Evolutionary conservation across 73 alveolate genomes (phyloP).

Genomic region (Diophrys appendiculata): DNA sequence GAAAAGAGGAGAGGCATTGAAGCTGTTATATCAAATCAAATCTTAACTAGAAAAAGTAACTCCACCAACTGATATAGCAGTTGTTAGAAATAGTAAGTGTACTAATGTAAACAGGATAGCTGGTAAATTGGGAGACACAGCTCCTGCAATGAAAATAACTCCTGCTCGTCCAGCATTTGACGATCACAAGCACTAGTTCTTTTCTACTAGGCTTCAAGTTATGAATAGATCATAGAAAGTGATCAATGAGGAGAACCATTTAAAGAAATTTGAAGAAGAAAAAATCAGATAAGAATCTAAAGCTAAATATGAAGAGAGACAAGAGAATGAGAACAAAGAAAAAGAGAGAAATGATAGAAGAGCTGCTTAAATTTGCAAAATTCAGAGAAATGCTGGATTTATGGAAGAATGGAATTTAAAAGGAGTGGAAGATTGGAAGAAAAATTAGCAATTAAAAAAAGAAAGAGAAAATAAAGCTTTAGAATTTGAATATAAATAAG

Average conservation of each 20-base stretch:
- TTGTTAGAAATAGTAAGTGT: slow-evolving; percentile 52
- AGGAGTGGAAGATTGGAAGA: slow-evolving; percentile 97
- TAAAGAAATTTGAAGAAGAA: slow-evolving; percentile 84
- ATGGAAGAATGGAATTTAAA: slow-evolving; percentile 97
- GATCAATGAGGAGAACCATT: slow-evolving; percentile 81
- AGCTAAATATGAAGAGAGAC: slow-evolving; percentile 71
- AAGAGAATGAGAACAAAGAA: slow-evolving; percentile 75
- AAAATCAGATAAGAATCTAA: slow-evolving; percentile 69
- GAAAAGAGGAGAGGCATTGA: slow-evolving; percentile 82
- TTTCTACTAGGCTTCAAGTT: slow-evolving; percentile 68
- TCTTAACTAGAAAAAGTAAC: slow-evolving; percentile 79
- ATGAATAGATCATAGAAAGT: slow-evolving; percentile 88
- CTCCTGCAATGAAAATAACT: slow-evolving; percentile 76
- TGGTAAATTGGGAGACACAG: no score
- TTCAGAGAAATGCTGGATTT: slow-evolving; percentile 96
- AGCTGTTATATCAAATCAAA: slow-evolving; percentile 73
- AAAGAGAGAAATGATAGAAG: slow-evolving; percentile 86
- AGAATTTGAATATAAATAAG: slow-evolving; percentile 84
- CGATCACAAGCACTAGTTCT: slow-evolving; percentile 61
- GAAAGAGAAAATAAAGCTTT: slow-evolving; percentile 90
- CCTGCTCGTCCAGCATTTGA: slow-evolving; percentile 72
- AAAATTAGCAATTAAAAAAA: slow-evolving; percentile 86
- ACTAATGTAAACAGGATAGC: no score
- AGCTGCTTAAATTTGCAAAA: slow-evolving; percentile 84
- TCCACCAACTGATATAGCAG: slow-evolving; percentile 79